These are phyloP conservation scores for Ampelomyces quisqualis DNA, from an alignment of 2,329 filamentous ascomycete genomes.

Conservation along the genomic window DNA sequence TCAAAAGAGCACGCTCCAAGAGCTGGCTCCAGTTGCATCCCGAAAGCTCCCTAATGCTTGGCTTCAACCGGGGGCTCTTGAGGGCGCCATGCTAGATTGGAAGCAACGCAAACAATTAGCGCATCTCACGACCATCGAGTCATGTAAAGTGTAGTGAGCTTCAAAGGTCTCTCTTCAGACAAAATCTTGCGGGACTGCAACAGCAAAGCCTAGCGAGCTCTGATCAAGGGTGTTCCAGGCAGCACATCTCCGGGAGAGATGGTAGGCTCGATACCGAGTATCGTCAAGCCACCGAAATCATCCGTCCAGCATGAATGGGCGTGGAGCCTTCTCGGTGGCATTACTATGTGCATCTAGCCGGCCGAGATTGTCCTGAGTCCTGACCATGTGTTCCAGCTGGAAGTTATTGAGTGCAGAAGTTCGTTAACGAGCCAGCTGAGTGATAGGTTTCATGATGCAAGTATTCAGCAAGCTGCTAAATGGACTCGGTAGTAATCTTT, in stretches of 20 bases:
- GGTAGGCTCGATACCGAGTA: neutral
- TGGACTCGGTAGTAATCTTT: neutral
- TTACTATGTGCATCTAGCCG: slow-evolving; percentile 23
- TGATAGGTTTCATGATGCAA: slow-evolving; percentile 3
- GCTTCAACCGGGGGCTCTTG: slow-evolving; percentile 24
- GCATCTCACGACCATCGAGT: too few relatives aligned
- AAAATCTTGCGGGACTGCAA: too few relatives aligned
- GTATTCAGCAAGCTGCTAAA: neutral
- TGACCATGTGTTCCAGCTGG: too few relatives aligned
- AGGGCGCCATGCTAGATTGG: too few relatives aligned
- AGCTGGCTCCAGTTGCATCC: slow-evolving; percentile 34
- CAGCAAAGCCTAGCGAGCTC: too few relatives aligned
- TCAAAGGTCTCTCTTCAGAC: neutral
- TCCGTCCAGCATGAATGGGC: slow-evolving; percentile 23
- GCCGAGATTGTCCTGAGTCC: slow-evolving; percentile 23
- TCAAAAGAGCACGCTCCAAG: slow-evolving; percentile 37
- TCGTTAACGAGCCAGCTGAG: slow-evolving; percentile 13
- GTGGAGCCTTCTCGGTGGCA: slow-evolving; percentile 17
- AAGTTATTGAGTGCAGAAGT: too few relatives aligned
- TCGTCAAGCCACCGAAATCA: slow-evolving; percentile 1
- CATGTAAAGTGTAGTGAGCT: too few relatives aligned
- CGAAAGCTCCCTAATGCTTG: slow-evolving; percentile 27
- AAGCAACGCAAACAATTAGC: too few relatives aligned
- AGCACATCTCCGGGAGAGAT: neutral
- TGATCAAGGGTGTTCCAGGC: too few relatives aligned